phyloP scores from a whole-genome alignment of 176 grass and related monocot species.

The Puccinellia tenuiflora region DNA sequence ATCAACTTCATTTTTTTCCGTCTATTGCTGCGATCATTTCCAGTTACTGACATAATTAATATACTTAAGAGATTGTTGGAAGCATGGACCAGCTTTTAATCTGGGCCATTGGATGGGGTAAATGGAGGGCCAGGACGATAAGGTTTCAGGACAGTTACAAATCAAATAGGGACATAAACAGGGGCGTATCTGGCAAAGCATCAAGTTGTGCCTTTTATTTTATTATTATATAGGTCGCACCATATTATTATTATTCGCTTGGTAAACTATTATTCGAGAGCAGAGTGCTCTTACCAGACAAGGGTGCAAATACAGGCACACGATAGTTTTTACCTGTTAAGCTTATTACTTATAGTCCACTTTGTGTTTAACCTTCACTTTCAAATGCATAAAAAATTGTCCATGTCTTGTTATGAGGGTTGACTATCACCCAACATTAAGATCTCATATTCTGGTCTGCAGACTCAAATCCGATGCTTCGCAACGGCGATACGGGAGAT shows the following conservation, averaged over 20 bases:
- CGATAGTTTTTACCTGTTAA: neutral
- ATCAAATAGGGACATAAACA: neutral
- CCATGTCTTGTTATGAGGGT: neutral
- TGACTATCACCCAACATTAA: neutral
- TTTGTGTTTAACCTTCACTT: neutral
- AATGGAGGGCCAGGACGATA: neutral
- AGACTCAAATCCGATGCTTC: constrained; percentile 97
- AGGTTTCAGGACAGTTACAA: neutral
- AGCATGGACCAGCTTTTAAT: neutral
- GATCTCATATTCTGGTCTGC: constrained; percentile 10
- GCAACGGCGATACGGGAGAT: constrained; percentile 97
- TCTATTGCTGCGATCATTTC: neutral
- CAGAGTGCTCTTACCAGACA: neutral
- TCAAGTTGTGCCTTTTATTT: neutral
- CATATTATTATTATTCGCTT: neutral
- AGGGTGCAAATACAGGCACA: neutral
- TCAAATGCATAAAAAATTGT: neutral
- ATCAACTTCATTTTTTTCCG: neutral
- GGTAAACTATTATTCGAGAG: neutral
- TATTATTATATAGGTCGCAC: neutral
- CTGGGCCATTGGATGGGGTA: neutral
- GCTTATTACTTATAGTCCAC: neutral
- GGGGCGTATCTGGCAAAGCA: neutral
- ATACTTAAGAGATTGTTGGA: neutral
- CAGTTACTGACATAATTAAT: neutral